These are phyloP conservation scores for Chenopodium formosanum DNA, from an alignment of 148 eudicot species.

Conservation along the genomic window DNA sequence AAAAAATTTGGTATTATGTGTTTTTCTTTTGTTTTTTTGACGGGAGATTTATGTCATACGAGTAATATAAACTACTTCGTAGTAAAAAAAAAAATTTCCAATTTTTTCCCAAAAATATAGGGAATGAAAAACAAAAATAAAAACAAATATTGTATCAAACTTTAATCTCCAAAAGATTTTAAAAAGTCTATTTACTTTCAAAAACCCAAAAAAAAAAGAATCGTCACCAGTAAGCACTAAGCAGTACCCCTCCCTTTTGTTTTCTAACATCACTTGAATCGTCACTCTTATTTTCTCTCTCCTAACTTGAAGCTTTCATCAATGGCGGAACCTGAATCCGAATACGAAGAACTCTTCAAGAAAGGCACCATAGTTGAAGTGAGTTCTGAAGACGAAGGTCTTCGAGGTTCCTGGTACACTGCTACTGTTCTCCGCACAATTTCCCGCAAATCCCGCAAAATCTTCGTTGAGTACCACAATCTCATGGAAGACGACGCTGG, in stretches of 20 bases:
- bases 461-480: constrained; percentile 52
- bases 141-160: too few species aligned
- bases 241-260: background rate
- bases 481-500: constrained; percentile 37
- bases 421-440: constrained; percentile 31
- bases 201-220: too few species aligned
- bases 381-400: constrained; percentile 35
- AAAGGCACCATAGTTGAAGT: constrained; percentile 34
- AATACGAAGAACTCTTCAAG: constrained; percentile 22
- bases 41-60: too few species aligned
- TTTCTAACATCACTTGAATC: background rate
- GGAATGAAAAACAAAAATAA: too few species aligned
- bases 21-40: too few species aligned
- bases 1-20: too few species aligned
- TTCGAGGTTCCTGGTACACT: constrained; percentile 40
- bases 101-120: too few species aligned
- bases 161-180: too few species aligned
- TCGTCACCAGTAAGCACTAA: too few species aligned
- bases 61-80: too few species aligned
- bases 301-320: background rate
- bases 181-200: too few species aligned
- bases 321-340: constrained; percentile 6
- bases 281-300: constrained; percentile 5
- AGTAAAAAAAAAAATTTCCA: too few species aligned
- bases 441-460: constrained; percentile 18